These are phyloP conservation scores for Hyparrhenia diplandra DNA, from an alignment of 176 grass and related monocot genomes.

Conservation along the genomic window DNA sequence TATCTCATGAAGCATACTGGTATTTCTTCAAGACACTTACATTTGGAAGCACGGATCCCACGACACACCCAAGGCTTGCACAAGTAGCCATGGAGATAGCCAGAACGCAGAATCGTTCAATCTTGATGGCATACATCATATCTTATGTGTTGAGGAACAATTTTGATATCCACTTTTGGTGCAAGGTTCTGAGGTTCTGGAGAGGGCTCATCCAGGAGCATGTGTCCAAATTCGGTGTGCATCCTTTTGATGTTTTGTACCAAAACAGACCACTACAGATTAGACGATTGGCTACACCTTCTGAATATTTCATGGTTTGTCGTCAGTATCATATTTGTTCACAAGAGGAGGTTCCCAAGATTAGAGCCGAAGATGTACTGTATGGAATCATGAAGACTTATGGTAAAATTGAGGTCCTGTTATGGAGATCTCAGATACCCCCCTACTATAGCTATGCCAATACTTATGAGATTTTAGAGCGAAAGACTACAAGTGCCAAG, in stretches of 20 bases:
- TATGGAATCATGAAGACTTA: not conserved
- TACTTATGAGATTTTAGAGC: not conserved
- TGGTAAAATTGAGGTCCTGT: not conserved
- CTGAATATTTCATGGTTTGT: no score
- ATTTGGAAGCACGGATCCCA: not conserved
- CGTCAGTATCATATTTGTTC: not conserved
- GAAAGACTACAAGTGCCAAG: not conserved
- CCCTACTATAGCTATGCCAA: not conserved
- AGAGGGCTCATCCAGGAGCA: no score
- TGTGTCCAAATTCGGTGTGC: no score
- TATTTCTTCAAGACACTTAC: not conserved
- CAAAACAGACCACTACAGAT: no score
- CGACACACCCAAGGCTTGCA: no score
- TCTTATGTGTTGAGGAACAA: not conserved
- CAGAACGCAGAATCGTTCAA: not conserved
- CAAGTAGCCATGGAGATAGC: no score
- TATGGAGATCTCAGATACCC: not conserved
- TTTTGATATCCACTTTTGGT: not conserved
- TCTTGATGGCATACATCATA: not conserved
- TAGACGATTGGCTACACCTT: no score
- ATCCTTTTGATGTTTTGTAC: no score
- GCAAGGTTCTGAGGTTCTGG: not conserved
- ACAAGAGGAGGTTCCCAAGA: not conserved
- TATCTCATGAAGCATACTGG: not conserved
- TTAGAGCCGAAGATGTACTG: not conserved